These are phyloP conservation scores for Saxophila tyrrhenica DNA, from an alignment of 495 filamentous ascomycete species.

Conservation along the genomic window DNA sequence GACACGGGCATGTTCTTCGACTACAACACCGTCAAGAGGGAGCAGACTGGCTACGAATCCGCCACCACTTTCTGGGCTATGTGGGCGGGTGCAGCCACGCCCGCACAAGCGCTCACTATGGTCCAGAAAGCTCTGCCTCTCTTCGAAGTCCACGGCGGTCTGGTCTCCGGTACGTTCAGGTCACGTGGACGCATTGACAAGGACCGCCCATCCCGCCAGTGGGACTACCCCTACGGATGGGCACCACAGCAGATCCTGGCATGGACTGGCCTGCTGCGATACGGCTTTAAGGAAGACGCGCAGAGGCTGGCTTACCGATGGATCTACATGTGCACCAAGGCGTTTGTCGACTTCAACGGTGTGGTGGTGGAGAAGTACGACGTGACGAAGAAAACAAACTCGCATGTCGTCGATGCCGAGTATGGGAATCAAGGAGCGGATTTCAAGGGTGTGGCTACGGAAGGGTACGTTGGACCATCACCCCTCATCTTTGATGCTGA, in stretches of 20 bases:
- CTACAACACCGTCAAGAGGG: conserved; percentile 72
- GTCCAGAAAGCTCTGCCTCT: conserved; percentile 67
- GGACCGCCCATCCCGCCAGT: conserved; percentile 84
- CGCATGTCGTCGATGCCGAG: conserved; percentile 87
- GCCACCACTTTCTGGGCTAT: conserved; percentile 94
- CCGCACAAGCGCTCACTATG: conserved; percentile 65
- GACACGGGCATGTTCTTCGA: conserved; percentile 92
- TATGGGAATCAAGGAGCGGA: conserved; percentile 93
- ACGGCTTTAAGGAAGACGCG: conserved; percentile 80
- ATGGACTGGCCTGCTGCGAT: conserved; percentile 82
- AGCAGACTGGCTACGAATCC: conserved; percentile 69
- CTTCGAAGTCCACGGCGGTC: conserved; percentile 75
- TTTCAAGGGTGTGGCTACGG: conserved; percentile 86
- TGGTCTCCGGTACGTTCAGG: conserved; percentile 80
- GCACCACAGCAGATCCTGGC: conserved; percentile 97
- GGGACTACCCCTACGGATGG: conserved; percentile 98
- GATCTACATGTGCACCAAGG: conserved; percentile 94
- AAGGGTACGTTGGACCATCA: conserved; percentile 55
- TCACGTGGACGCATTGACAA: conserved; percentile 69
- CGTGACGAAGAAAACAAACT: conserved; percentile 76
- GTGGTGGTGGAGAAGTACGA: conserved; percentile 98
- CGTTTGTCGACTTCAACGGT: conserved; percentile 94
- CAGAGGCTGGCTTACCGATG: conserved; percentile 85
- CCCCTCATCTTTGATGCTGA: neutral
- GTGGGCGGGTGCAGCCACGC: conserved; percentile 79